Evolutionary conservation across 2,329 filamentous ascomycete genomes (phyloP).

Genomic region (Phialemoniopsis sp.): DNA sequence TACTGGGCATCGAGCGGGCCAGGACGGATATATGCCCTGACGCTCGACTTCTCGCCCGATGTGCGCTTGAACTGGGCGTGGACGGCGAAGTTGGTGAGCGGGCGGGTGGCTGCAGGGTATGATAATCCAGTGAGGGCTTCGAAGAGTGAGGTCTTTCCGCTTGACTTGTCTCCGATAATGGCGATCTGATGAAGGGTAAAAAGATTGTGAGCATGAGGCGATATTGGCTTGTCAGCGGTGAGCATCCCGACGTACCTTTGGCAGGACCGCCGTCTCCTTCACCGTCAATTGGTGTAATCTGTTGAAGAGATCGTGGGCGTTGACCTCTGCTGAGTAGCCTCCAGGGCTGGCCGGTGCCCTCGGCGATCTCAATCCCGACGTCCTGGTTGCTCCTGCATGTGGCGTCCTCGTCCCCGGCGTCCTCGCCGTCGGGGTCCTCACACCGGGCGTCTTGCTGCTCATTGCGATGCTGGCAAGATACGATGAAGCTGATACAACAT

Average conservation of each 20-base stretch:
- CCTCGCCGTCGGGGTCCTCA: no score
- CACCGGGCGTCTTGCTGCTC: no score
- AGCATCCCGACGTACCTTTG: conserved; percentile 1
- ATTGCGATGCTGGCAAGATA: no score
- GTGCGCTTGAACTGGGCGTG: conserved; percentile 5
- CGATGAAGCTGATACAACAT: no score
- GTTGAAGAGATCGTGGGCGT: conserved; percentile 2
- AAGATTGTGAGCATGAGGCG: neutral
- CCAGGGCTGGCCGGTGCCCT: neutral
- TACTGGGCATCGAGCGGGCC: conserved; percentile 5
- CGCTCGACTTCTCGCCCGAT: conserved; percentile 2
- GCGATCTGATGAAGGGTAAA: conserved; percentile 1
- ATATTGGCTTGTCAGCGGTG: no score
- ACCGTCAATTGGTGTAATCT: conserved; percentile 3
- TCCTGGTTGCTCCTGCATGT: neutral
- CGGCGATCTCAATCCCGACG: neutral
- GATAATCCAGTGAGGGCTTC: conserved; percentile 6
- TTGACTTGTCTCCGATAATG: conserved; percentile 8
- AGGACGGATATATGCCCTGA: conserved; percentile 4
- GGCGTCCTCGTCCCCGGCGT: no score
- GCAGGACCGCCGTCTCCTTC: conserved; percentile 2
- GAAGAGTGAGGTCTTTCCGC: conserved; percentile 8
- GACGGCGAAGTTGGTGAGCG: conserved; percentile 4
- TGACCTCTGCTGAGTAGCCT: neutral
- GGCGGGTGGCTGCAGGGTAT: conserved; percentile 2